Percentiles rank a stretch among this genome's conserved stretches.
Conservation (phyloP, 2,329 filamentous ascomycete genomes). For the Septoria petroselini region DNA sequence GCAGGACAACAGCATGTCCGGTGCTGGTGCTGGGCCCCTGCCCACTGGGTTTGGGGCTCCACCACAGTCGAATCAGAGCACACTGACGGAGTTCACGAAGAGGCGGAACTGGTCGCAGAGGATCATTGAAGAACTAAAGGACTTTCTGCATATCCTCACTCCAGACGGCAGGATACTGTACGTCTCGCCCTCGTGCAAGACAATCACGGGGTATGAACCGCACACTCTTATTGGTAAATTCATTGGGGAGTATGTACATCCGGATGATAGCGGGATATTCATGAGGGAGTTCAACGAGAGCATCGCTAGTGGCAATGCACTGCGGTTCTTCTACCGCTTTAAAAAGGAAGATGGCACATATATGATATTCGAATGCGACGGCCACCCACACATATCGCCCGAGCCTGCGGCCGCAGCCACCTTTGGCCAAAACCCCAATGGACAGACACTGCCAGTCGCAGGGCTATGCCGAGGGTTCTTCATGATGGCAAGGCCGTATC, state of each 20-base stretch:
- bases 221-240: constrained; percentile 71
- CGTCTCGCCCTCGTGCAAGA: constrained; percentile 73
- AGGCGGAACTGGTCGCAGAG: constrained; percentile 79
- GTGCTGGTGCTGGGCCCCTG: constrained; percentile 54
- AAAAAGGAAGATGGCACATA: constrained; percentile 70
- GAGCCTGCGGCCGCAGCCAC: constrained; percentile 51
- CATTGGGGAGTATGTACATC: constrained; percentile 78
- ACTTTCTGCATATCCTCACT: constrained; percentile 83
- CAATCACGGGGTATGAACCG: constrained; percentile 70
- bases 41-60: constrained; percentile 53
- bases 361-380: constrained; percentile 83
- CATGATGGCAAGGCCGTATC: constrained; percentile 87
- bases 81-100: constrained; percentile 64
- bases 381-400: constrained; percentile 80
- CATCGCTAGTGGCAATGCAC: constrained; percentile 72
- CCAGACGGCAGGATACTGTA: constrained; percentile 80
- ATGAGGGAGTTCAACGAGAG: constrained; percentile 85
- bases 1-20: constrained; percentile 35
- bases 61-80: constrained; percentile 49
- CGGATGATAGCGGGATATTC: constrained; percentile 79
- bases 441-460: constrained; percentile 46
- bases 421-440: constrained; percentile 26
- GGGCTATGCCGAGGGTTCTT: constrained; percentile 85
- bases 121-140: constrained; percentile 83
- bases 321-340: constrained; percentile 85